Evolutionary conservation across 331 rosid genomes (phyloP).

Genomic region (Quercus lobata): DNA sequence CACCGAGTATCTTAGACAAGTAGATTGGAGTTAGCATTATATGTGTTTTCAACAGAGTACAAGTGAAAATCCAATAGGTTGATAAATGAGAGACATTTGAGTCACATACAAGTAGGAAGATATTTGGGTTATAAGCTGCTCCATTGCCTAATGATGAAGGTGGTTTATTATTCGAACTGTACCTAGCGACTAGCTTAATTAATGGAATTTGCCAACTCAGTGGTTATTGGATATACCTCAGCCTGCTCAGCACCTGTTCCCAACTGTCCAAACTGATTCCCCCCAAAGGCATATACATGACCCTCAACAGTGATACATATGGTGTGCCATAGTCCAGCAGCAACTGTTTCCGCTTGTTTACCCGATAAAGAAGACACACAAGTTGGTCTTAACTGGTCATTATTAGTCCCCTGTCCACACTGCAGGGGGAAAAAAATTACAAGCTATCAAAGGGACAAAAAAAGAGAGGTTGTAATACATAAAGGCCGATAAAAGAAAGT

Average conservation of each 20-base stretch:
- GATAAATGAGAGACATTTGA: no score
- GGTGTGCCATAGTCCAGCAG: constrained; percentile 98
- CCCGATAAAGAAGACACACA: constrained; percentile 52
- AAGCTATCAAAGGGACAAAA: background rate
- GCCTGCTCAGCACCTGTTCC: constrained; percentile 78
- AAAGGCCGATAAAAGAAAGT: background rate
- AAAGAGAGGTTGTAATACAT: background rate
- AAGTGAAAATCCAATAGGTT: no score
- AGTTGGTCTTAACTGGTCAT: constrained; percentile 74
- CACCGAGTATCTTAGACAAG: background rate
- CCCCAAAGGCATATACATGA: constrained; percentile 67
- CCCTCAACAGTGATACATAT: constrained; percentile 66
- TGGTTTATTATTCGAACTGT: background rate
- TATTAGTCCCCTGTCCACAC: constrained; percentile 83
- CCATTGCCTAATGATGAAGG: background rate
- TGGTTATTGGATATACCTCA: constrained; percentile 45
- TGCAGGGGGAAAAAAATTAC: constrained; percentile 8
- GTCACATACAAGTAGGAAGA: background rate
- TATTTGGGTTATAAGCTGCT: background rate
- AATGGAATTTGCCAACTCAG: background rate
- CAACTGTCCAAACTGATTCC: constrained; percentile 91
- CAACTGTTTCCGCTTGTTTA: constrained; percentile 43
- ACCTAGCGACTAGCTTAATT: background rate
- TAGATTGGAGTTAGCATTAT: no score
- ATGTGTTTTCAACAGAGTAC: no score